Evolutionary conservation across 495 filamentous ascomycete species (phyloP).

Genomic region (Xylaria scruposa): DNA sequence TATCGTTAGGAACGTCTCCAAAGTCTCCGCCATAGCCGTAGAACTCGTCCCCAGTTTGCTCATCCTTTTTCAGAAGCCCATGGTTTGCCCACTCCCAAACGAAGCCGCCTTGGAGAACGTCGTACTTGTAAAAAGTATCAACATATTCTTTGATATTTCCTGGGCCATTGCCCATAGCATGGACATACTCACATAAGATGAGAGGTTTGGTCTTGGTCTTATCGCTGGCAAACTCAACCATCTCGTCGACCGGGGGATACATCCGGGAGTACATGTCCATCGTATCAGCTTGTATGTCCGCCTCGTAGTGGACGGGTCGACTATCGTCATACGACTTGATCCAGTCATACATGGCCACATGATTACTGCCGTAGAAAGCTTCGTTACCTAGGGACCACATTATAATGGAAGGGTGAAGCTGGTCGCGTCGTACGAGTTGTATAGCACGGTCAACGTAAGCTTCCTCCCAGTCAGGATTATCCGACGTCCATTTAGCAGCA

Average conservation of each 20-base stretch:
- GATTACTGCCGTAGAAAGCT: constrained; percentile 70
- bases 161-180: constrained; percentile 78
- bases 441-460: constrained; percentile 70
- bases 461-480: constrained; percentile 68
- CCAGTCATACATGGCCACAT: constrained; percentile 68
- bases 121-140: constrained; percentile 62
- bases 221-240: constrained; percentile 54
- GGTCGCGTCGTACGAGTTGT: constrained; percentile 69
- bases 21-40: constrained; percentile 75
- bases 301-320: constrained; percentile 71
- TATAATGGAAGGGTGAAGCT: constrained; percentile 69
- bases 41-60: constrained; percentile 56
- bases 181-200: constrained; percentile 71
- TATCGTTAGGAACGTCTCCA: constrained; percentile 69
- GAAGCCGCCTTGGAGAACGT: constrained; percentile 70
- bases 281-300: constrained; percentile 61
- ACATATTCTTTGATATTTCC: constrained; percentile 71
- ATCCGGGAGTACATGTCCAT: constrained; percentile 72
- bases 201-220: constrained; percentile 61
- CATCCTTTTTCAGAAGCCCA: constrained; percentile 61
- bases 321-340: constrained; percentile 62
- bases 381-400: constrained; percentile 78
- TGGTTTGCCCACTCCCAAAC: constrained; percentile 81
- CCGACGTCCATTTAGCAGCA: constrained; percentile 63
- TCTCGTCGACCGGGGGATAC: constrained; percentile 63